phyloP scores from a whole-genome alignment of 1,139 yeast genomes.

The Candida tetrigidarum region DNA sequence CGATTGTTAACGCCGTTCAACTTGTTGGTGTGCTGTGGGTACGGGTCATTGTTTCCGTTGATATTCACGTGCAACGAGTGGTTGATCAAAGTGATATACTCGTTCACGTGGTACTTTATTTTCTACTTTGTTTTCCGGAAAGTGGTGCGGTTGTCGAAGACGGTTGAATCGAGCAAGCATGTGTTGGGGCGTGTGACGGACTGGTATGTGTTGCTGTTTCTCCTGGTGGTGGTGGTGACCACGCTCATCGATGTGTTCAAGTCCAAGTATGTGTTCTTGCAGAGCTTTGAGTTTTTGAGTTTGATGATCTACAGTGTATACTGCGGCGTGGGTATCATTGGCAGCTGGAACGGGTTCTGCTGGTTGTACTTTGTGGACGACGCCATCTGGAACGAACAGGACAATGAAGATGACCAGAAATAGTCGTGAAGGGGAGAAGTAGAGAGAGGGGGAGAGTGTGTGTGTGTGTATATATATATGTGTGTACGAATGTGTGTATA shows the following conservation, averaged over 20 bases:
- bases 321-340: constrained; percentile 82
- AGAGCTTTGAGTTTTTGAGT: constrained; percentile 69
- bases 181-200: constrained; percentile 73
- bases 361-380: constrained; percentile 89
- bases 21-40: constrained; percentile 76
- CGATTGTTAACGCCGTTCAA: constrained; percentile 71
- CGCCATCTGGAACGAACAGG: constrained; percentile 51
- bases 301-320: constrained; percentile 85
- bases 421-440: too few relatives aligned
- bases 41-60: constrained; percentile 84
- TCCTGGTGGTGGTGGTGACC: constrained; percentile 62
- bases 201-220: constrained; percentile 68
- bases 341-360: constrained; percentile 88
- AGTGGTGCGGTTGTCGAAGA: constrained; percentile 40
- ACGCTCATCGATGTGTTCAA: constrained; percentile 63
- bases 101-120: constrained; percentile 84
- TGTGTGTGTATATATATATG: too few relatives aligned
- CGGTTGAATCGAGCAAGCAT: constrained; percentile 33
- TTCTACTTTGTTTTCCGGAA: constrained; percentile 74
- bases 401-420: background rate
- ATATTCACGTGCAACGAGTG: constrained; percentile 82
- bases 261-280: constrained; percentile 50
- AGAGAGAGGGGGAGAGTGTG: background rate
- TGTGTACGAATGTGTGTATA: too few relatives aligned
- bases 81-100: constrained; percentile 74